Evolutionary conservation across 1,139 yeast genomes (phyloP).

Genomic region (Taphrina pruni): DNA sequence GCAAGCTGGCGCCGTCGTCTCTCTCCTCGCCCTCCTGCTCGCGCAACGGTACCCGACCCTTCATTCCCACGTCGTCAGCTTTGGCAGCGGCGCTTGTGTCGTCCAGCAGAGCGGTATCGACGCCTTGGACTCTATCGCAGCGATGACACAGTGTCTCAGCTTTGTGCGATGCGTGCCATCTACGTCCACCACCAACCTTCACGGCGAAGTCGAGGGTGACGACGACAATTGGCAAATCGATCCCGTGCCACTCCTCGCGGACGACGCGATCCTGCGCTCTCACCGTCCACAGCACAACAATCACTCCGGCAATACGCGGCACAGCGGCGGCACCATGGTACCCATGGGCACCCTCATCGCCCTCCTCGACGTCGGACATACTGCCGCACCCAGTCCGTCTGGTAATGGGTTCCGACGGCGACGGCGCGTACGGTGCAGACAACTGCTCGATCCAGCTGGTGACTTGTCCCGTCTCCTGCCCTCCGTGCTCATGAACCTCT

Average conservation of each 20-base stretch:
- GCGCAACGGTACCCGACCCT: neutral
- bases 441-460: neutral
- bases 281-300: neutral
- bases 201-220: neutral
- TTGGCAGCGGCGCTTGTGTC: slow-evolving; percentile 34
- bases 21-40: slow-evolving; percentile 23
- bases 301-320: neutral
- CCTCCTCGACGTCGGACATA: slow-evolving; percentile 1
- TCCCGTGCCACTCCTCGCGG: slow-evolving; percentile 35
- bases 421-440: neutral
- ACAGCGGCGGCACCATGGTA: slow-evolving; percentile 1
- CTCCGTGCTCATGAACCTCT: slow-evolving; percentile 19
- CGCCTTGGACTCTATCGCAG: too few species aligned
- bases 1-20: slow-evolving; percentile 37
- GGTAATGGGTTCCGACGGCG: too few species aligned
- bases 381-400: too few species aligned
- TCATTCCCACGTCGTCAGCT: slow-evolving; percentile 13
- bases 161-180: slow-evolving; percentile 18
- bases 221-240: slow-evolving; percentile 23
- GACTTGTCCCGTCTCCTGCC: neutral
- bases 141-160: neutral
- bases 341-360: slow-evolving; percentile 16
- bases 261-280: slow-evolving; percentile 7
- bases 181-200: neutral
- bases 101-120: neutral